Percentiles rank a stretch among this genome's conserved stretches.
Evolutionary conservation across 1,139 yeast species (phyloP).

Genomic region (Kurtzmaniella quercitrusa): DNA sequence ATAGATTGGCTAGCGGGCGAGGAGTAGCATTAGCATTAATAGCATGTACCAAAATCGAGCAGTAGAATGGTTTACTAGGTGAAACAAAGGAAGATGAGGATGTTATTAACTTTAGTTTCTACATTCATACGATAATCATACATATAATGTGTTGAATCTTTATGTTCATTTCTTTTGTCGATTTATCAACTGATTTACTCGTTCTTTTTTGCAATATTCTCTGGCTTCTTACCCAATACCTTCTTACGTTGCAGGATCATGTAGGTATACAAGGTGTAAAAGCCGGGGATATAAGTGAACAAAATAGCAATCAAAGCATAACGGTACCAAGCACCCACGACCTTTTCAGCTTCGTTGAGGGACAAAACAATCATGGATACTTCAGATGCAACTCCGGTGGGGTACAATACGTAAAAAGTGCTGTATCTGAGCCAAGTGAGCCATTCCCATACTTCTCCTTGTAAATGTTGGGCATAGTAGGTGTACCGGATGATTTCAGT

Average conservation of each 20-base stretch:
- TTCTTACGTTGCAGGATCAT: conserved; percentile 85
- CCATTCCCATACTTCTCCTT: conserved; percentile 52
- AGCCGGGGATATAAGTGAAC: conserved; percentile 76
- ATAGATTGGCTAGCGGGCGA: conserved; percentile 28
- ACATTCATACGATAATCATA: background rate
- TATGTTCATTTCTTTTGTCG: no score
- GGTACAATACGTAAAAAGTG: conserved; percentile 77
- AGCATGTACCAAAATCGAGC: background rate
- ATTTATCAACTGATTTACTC: background rate
- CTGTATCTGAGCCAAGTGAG: conserved; percentile 79
- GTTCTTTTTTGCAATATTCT: conserved; percentile 9
- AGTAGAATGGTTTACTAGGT: no score
- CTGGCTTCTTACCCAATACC: conserved; percentile 43
- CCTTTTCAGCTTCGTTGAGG: conserved; percentile 53
- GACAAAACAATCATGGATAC: conserved; percentile 65
- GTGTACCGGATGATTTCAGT: conserved; percentile 89
- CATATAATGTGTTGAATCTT: no score
- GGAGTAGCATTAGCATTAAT: conserved; percentile 4
- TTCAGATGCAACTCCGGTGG: conserved; percentile 88
- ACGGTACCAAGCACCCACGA: conserved; percentile 50
- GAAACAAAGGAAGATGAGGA: no score
- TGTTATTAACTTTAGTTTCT: no score
- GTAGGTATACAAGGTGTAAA: conserved; percentile 78
- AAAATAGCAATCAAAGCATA: conserved; percentile 54
- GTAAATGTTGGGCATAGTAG: conserved; percentile 70